These are phyloP conservation scores for Chlorella vulgaris DNA, from an alignment of 139 green algal genomes.

Conservation along the genomic window DNA sequence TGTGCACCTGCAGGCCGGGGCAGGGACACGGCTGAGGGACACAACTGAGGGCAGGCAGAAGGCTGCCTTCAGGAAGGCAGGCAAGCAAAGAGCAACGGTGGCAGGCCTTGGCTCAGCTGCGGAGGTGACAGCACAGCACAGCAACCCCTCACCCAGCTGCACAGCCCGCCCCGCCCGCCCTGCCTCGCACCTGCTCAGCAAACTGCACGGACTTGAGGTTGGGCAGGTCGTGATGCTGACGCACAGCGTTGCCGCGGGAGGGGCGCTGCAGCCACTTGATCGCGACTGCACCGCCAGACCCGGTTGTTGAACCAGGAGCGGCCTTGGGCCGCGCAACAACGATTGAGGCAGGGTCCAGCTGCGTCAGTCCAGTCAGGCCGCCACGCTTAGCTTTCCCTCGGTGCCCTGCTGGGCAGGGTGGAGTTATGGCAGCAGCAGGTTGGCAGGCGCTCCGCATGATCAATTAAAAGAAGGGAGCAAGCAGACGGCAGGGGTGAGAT, in stretches of 20 bases:
- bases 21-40: no score
- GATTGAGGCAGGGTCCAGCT: slow-evolving; percentile 27
- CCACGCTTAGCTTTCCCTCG: background rate
- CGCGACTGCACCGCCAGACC: background rate
- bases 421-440: no score
- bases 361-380: slow-evolving; percentile 19
- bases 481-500: no score
- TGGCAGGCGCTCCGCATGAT: no score
- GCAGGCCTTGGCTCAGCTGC: no score
- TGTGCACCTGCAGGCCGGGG: slow-evolving; percentile 13
- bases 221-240: slow-evolving; percentile 33
- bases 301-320: background rate
- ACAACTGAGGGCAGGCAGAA: no score
- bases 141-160: no score
- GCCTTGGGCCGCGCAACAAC: slow-evolving; percentile 12
- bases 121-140: no score
- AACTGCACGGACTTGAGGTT: slow-evolving; percentile 42
- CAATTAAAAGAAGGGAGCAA: no score
- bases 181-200: slow-evolving; percentile 42
- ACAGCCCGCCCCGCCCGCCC: background rate
- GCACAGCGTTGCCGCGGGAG: slow-evolving; percentile 41
- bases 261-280: slow-evolving; percentile 48
- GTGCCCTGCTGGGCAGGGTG: background rate
- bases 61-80: no score
- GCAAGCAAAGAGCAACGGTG: no score